Evolutionary conservation across 805 yeast species (phyloP), one percentile per base, ranked within the genome.

Genomic region (Wilhelminamyces savonicus): DNA sequence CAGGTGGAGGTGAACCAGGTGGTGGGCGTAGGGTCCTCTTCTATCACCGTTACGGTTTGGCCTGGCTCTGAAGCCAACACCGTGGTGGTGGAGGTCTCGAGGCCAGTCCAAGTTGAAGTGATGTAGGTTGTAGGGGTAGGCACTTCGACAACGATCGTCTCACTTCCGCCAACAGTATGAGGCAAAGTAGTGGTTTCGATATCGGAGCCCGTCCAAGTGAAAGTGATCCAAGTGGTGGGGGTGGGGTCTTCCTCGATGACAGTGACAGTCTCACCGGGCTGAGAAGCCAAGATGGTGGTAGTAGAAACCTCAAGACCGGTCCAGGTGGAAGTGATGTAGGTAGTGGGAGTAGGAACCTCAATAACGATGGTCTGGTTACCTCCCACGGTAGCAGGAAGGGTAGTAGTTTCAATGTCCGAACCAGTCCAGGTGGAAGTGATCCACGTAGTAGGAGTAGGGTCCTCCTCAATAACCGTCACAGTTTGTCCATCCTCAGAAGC

Each of bases 401-500:
- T 34, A n/a, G 30, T 29, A 13, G 41, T 32, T 5, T 24, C 24
- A 10, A 21, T 18, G 24, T 15, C 12, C 4, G 23, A 17, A 13
- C 31, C 29, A 7, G 37, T 35, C 37, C 41, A 43, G 8, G 50
- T 39, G 18, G 23, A 16, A 2, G 52, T 45, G 6, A 23, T 26
- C 1, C 48, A 46, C 2, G 24, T 22, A 4, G 34, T 29, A 0
- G 48, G 43, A 27, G 29, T 36, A 8, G 53, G 52, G 11, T 36
- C 37, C 2, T 41, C 38, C 2, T 43, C 40, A 8, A 40, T 21
- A 3, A 38, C 29, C 4, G 48, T 45, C 10, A 24, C 32, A 3
- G 40, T 31, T 8, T 34, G 30, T 5, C 11, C 23, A 9, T 32
- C 21, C 8, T 26, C 22, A 7, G 45, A 34, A 21, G 37, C 41